Evolutionary conservation across 2,329 filamentous ascomycete genomes (phyloP).

Genomic region (Colletotrichum trifolii): DNA sequence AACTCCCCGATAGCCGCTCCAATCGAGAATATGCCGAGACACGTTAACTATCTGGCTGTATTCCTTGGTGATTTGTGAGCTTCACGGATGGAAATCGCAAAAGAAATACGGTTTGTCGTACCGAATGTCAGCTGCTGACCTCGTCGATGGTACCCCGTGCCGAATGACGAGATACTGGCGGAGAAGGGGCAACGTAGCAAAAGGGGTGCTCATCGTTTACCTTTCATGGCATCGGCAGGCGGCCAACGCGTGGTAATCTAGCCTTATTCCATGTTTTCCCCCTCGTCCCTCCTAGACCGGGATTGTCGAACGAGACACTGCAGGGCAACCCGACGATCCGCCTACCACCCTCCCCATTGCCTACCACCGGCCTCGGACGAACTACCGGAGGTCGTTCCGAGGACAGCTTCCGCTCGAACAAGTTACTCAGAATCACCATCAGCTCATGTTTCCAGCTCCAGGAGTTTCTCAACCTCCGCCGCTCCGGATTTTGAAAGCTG

Average conservation of each 20-base stretch:
- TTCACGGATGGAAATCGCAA: too few relatives aligned
- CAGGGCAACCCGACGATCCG: conserved; percentile 11
- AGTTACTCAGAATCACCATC: conserved; percentile 11
- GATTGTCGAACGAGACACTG: too few relatives aligned
- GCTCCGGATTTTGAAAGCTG: conserved; percentile 18
- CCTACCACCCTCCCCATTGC: conserved; percentile 1
- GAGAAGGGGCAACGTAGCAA: too few relatives aligned
- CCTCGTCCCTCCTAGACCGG: too few relatives aligned
- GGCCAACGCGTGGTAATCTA: too few relatives aligned
- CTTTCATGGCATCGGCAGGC: too few relatives aligned
- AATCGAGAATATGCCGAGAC: background rate
- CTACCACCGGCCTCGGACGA: conserved; percentile 14
- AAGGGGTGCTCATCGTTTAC: too few relatives aligned
- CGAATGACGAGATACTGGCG: too few relatives aligned
- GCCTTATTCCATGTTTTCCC: background rate
- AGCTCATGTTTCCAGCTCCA: conserved; percentile 11
- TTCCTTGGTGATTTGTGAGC: too few relatives aligned
- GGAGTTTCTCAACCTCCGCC: conserved; percentile 20
- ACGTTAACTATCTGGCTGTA: background rate
- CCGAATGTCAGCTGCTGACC: too few relatives aligned
- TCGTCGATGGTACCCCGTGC: too few relatives aligned
- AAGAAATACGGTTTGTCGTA: too few relatives aligned
- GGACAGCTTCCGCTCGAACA: conserved; percentile 1
- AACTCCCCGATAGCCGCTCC: background rate
- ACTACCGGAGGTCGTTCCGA: conserved; percentile 17